These are phyloP conservation scores for Stevia rebaudiana DNA, from an alignment of 140 eudicot species.

Conservation along the genomic window DNA sequence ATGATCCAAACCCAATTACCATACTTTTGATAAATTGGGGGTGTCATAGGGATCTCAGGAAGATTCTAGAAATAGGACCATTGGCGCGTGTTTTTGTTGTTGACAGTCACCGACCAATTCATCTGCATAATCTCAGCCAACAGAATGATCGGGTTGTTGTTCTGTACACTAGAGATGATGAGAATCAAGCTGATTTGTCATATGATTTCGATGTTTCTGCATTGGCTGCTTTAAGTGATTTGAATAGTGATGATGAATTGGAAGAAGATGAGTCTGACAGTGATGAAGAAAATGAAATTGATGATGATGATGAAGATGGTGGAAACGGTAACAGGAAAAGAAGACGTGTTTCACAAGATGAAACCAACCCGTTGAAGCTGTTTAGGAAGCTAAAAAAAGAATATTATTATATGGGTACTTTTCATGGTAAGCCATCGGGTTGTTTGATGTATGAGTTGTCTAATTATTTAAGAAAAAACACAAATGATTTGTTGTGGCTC, in stretches of 20 bases:
- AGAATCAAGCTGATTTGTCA: constrained; percentile 65
- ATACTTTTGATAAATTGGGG: constrained; percentile 92
- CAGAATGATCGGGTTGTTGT: constrained; percentile 72
- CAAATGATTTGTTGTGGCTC: constrained; percentile 76
- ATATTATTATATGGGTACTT: constrained; percentile 80
- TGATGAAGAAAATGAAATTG: constrained; percentile 40
- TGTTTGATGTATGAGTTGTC: constrained; percentile 90
- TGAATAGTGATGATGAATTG: constrained; percentile 69
- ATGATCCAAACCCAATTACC: constrained; percentile 59
- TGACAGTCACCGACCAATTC: constrained; percentile 93
- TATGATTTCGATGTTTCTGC: constrained; percentile 63
- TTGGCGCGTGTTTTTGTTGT: constrained; percentile 68
- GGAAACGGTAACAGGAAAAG: constrained; percentile 43
- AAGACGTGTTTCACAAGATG: constrained; percentile 49
- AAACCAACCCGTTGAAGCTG: constrained; percentile 57
- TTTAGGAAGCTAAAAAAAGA: constrained; percentile 61
- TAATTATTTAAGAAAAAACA: constrained; percentile 37
- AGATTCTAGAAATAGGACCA: constrained; percentile 47
- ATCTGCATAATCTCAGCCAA: constrained; percentile 66
- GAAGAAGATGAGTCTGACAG: constrained; percentile 48
- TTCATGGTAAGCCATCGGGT: constrained; percentile 96
- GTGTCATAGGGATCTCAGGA: constrained; percentile 75
- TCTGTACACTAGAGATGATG: constrained; percentile 73
- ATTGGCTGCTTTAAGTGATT: constrained; percentile 67
- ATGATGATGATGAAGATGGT: constrained; percentile 41